These are phyloP conservation scores for Xylaria grammica DNA, from an alignment of 495 filamentous ascomycete genomes.

Conservation along the genomic window DNA sequence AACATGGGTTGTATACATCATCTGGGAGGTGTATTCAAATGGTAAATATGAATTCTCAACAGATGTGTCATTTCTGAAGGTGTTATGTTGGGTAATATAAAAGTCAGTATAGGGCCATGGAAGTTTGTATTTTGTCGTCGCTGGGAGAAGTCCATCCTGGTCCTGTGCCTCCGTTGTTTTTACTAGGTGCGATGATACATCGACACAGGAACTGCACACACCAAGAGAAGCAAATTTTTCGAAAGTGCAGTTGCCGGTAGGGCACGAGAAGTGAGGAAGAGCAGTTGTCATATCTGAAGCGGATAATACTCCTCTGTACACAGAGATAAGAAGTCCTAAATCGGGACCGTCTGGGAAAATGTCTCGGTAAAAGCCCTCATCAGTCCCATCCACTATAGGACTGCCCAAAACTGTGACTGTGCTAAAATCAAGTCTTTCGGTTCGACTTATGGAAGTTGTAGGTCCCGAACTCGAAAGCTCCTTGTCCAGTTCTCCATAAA, in stretches of 20 bases:
- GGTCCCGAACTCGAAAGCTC: background rate
- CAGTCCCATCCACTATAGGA: too few species aligned
- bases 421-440: background rate
- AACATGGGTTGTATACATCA: background rate
- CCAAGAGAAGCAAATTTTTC: constrained; percentile 41
- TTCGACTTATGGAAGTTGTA: background rate
- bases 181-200: constrained; percentile 20
- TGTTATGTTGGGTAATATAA: background rate
- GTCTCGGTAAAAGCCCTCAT: background rate
- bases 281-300: background rate
- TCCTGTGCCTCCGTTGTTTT: too few species aligned
- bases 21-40: background rate
- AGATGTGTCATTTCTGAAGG: background rate
- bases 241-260: constrained; percentile 48
- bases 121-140: background rate
- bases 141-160: background rate
- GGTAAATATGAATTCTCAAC: background rate
- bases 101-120: background rate
- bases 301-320: background rate
- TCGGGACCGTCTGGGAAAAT: background rate
- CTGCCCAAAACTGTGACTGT: too few species aligned
- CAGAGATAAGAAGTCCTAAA: background rate
- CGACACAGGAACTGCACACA: constrained; percentile 40
- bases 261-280: constrained; percentile 25
- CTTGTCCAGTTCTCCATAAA: background rate